A percentile compares a stretch with the other conserved stretches of the same genome.
phyloP scores from a whole-genome alignment of 2,329 filamentous ascomycete species.

The Nigrospora oryzae region DNA sequence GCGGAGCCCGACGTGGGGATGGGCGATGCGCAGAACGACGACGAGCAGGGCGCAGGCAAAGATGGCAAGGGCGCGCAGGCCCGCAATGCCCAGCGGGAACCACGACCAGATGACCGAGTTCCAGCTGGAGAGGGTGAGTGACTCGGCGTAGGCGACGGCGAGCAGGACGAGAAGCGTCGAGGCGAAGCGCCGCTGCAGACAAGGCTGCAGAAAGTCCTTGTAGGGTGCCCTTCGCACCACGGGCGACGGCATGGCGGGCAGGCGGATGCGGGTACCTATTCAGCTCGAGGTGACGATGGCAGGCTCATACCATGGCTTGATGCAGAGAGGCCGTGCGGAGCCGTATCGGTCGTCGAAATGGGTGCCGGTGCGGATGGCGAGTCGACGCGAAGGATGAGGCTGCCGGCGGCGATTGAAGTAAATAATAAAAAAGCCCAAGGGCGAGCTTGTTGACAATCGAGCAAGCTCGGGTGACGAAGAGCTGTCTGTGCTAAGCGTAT shows the following conservation, averaged over 20 bases:
- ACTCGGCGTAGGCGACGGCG: conserved; percentile 62
- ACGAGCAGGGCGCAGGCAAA: conserved; percentile 70
- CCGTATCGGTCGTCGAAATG: background rate
- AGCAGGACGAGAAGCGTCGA: conserved; percentile 65
- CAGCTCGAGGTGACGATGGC: too few species aligned
- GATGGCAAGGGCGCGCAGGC: conserved; percentile 65
- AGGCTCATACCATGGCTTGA: background rate
- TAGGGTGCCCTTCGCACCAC: conserved; percentile 56
- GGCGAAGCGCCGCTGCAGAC: conserved; percentile 78
- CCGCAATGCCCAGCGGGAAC: conserved; percentile 72
- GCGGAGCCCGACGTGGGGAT: conserved; percentile 67
- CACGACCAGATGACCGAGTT: conserved; percentile 73
- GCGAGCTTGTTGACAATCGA: background rate
- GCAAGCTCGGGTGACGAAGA: too few species aligned
- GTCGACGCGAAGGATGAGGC: background rate
- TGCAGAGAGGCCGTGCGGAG: background rate
- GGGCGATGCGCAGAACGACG: conserved; percentile 77
- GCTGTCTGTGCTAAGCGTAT: too few species aligned
- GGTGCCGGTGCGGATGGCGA: background rate
- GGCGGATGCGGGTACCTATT: too few species aligned
- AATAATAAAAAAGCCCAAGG: conserved; percentile 2
- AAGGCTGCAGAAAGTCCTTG: conserved; percentile 84
- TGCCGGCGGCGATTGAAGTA: background rate
- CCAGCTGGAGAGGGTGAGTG: conserved; percentile 62
- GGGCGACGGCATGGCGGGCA: conserved; percentile 16